These are phyloP conservation scores for Macrophomina pseudophaseolina DNA, from an alignment of 2,329 filamentous ascomycete species.

Conservation along the genomic window DNA sequence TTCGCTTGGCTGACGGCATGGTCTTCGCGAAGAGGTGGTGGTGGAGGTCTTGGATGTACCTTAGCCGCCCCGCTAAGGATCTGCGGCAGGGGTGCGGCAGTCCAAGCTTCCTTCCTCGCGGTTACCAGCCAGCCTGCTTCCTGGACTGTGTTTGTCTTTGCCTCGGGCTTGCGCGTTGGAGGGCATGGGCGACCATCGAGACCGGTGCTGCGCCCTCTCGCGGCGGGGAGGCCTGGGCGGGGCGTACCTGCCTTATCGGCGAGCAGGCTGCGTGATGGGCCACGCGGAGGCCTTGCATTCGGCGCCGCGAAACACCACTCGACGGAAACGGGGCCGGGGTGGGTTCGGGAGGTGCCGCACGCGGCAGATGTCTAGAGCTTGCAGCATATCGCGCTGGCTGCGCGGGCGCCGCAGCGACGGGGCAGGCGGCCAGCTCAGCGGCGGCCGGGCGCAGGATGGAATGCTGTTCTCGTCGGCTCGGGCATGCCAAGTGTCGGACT, in stretches of 20 bases:
- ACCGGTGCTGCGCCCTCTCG: not conserved
- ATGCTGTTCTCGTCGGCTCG: not conserved
- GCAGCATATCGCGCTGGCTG: no score
- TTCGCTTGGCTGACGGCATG: constrained; percentile 8
- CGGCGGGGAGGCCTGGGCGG: not conserved
- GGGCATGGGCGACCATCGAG: no score
- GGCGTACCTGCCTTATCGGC: constrained; percentile 19
- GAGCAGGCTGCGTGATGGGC: constrained; percentile 2
- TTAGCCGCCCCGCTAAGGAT: not conserved
- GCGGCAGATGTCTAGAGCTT: not conserved
- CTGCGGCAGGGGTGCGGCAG: constrained; percentile 10
- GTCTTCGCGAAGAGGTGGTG: not conserved
- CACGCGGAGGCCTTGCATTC: constrained; percentile 7
- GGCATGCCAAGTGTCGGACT: constrained; percentile 6
- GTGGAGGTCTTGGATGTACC: constrained; percentile 1
- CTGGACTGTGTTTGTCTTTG: not conserved
- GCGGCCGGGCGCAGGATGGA: no score
- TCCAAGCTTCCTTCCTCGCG: not conserved
- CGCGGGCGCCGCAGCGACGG: no score
- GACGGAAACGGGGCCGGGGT: constrained; percentile 4
- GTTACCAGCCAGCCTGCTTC: not conserved
- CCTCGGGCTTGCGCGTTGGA: not conserved
- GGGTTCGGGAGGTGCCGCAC: constrained; percentile 10
- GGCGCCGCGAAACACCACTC: constrained; percentile 10
- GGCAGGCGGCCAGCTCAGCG: no score